phyloP scores from a whole-genome alignment of 371 early-diverging fungal species.

The Mortierella sp. region DNA sequence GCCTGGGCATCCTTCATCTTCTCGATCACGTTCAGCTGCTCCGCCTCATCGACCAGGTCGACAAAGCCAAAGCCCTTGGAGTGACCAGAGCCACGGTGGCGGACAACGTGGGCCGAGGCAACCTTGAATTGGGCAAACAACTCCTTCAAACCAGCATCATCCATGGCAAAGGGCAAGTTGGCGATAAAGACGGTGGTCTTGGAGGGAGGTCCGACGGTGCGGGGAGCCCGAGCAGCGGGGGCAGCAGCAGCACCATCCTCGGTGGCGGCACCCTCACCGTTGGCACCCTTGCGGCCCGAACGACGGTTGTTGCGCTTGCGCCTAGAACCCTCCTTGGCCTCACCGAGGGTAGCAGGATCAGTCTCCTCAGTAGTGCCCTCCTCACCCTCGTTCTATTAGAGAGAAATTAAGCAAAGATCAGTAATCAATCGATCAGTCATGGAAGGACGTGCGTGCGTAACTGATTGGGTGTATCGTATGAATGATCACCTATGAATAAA shows the following conservation, averaged over 20 bases:
- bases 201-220: slow-evolving; percentile 71
- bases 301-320: slow-evolving; percentile 44
- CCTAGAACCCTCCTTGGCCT: slow-evolving; percentile 44
- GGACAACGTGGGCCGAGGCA: slow-evolving; percentile 80
- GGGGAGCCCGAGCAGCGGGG: slow-evolving; percentile 26
- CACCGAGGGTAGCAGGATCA: slow-evolving; percentile 31
- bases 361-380: slow-evolving; percentile 36
- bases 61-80: slow-evolving; percentile 96
- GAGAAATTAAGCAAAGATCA: slow-evolving; percentile 11
- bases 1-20: slow-evolving; percentile 70
- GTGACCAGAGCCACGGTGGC: slow-evolving; percentile 64
- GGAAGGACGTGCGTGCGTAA: no score
- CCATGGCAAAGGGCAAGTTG: slow-evolving; percentile 91
- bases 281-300: slow-evolving; percentile 31
- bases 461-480: no score
- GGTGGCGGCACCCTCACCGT: slow-evolving; percentile 30
- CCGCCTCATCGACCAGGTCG: slow-evolving; percentile 80
- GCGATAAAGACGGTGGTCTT: slow-evolving; percentile 91
- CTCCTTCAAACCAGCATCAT: slow-evolving; percentile 78
- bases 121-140: slow-evolving; percentile 87
- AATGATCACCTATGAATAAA: background rate
- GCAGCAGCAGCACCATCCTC: slow-evolving; percentile 19
- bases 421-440: background rate
- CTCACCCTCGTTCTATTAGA: slow-evolving; percentile 39
- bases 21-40: slow-evolving; percentile 83